Evolutionary conservation across 768 basidiomycete species (phyloP).

Genomic region (Kwoniella shandongensis): DNA sequence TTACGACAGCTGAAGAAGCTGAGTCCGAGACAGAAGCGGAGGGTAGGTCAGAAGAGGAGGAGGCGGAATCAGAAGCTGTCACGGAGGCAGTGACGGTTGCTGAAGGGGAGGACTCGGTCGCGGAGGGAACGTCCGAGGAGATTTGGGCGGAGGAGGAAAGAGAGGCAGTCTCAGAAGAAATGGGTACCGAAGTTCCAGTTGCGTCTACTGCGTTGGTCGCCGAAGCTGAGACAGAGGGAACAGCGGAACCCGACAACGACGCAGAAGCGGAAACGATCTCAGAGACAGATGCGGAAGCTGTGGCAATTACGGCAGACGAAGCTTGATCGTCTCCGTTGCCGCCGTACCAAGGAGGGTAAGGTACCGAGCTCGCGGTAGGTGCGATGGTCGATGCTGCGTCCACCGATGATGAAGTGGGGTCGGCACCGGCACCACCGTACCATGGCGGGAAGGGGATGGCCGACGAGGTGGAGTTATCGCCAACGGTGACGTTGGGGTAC

Average conservation of each 20-base stretch:
- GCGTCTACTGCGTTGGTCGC: background rate
- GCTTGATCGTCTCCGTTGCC: conserved; percentile 4
- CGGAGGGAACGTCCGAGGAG: conserved; percentile 12
- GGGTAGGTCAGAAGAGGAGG: conserved; percentile 2
- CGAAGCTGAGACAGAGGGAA: conserved; percentile 1
- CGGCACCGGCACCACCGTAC: conserved; percentile 18
- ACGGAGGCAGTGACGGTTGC: conserved; percentile 1
- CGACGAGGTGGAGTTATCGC: background rate
- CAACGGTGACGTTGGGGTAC: background rate
- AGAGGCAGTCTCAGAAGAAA: conserved; percentile 11
- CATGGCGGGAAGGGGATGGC: conserved; percentile 4
- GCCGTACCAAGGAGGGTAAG: conserved; percentile 12
- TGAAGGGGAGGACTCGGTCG: conserved; percentile 17
- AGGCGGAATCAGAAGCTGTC: conserved; percentile 9
- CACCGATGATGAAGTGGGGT: background rate
- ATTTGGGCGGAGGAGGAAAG: conserved; percentile 1
- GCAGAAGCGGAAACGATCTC: no score
- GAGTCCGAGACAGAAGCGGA: conserved; percentile 13
- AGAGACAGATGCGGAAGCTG: background rate
- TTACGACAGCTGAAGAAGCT: conserved; percentile 29
- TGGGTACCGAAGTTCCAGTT: conserved; percentile 3
- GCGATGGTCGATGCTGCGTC: background rate
- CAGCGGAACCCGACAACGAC: no score
- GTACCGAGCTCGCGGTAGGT: background rate
- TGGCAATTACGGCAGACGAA: conserved; percentile 2